These are phyloP conservation scores for Arachis monticola DNA, from an alignment of 331 rosid species.

Conservation along the genomic window DNA sequence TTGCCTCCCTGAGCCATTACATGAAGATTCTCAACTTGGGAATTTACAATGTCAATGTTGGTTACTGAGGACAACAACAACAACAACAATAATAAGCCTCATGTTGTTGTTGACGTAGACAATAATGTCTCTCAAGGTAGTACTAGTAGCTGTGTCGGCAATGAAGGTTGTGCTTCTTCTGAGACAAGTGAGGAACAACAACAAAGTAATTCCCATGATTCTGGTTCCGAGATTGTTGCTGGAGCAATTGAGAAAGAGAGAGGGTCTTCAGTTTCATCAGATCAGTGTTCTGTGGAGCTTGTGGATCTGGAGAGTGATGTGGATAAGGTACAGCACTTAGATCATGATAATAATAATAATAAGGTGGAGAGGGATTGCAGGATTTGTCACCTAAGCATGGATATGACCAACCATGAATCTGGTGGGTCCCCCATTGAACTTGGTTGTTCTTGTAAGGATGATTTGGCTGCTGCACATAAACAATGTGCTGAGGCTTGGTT, in stretches of 20 bases:
- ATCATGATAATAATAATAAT: neutral
- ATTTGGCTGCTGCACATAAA: conserved; percentile 91
- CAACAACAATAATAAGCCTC: conserved; percentile 42
- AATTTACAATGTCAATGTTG: conserved; percentile 50
- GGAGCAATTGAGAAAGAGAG: conserved; percentile 57
- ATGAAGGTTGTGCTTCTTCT: conserved; percentile 30
- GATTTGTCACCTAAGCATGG: conserved; percentile 96
- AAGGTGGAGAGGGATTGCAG: conserved; percentile 87
- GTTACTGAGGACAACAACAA: conserved; percentile 43
- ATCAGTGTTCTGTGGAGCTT: conserved; percentile 60
- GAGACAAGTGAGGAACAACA: conserved; percentile 60
- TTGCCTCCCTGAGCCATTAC: conserved; percentile 51
- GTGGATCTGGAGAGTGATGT: conserved; percentile 67
- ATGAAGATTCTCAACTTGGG: conserved; percentile 72
- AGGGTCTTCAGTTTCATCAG: conserved; percentile 69
- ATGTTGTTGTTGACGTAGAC: conserved; percentile 51
- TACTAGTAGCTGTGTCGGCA: conserved; percentile 35
- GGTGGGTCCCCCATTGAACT: conserved; percentile 84
- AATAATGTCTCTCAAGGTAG: conserved; percentile 50
- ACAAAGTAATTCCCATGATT: conserved; percentile 55
- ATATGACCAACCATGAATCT: conserved; percentile 84
- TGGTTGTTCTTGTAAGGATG: conserved; percentile 93
- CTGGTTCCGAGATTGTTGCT: conserved; percentile 60
- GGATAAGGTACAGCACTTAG: conserved; percentile 63
- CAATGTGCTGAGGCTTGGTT: conserved; percentile 98